These are phyloP conservation scores for Candida freyschussii DNA, from an alignment of 1,139 yeast genomes.

Conservation along the genomic window DNA sequence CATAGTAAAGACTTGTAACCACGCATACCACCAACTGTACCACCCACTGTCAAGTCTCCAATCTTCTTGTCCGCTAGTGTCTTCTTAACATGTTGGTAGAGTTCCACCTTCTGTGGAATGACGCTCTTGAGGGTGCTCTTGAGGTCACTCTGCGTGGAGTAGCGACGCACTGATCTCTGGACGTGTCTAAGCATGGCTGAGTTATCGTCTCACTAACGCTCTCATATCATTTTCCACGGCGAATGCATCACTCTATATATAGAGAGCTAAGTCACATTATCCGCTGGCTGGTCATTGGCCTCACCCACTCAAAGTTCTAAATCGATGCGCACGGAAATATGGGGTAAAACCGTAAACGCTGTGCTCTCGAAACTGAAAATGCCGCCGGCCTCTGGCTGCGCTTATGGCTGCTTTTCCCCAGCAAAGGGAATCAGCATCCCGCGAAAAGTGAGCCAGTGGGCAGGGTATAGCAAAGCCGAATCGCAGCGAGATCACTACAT, in stretches of 20 bases:
- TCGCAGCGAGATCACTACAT: background rate
- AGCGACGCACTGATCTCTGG: slow-evolving; percentile 4
- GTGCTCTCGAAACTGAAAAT: too few species aligned
- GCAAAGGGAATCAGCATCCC: too few species aligned
- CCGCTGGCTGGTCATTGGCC: slow-evolving; percentile 1
- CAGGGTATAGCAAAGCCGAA: background rate
- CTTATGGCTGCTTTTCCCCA: too few species aligned
- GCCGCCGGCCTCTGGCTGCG: too few species aligned
- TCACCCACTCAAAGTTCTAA: slow-evolving; percentile 1
- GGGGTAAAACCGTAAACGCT: slow-evolving; percentile 1
- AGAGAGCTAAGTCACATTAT: background rate
- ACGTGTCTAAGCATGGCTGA: slow-evolving; percentile 6
- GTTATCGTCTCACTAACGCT: background rate
- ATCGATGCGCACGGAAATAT: background rate
- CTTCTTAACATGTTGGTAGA: slow-evolving; percentile 83
- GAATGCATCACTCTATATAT: background rate
- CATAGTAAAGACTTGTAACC: slow-evolving; percentile 97
- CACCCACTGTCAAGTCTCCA: slow-evolving; percentile 92
- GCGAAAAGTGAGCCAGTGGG: too few species aligned
- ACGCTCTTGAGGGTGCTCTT: slow-evolving; percentile 35
- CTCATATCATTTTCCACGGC: background rate
- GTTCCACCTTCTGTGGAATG: slow-evolving; percentile 87
- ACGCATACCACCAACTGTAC: slow-evolving; percentile 99
- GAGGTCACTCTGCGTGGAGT: slow-evolving; percentile 22
- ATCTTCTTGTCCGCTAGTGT: slow-evolving; percentile 86